Evolutionary conservation across 257 asterid species (phyloP), one percentile per base, ranked within the genome.

Genomic region (Jasminum sambac): DNA sequence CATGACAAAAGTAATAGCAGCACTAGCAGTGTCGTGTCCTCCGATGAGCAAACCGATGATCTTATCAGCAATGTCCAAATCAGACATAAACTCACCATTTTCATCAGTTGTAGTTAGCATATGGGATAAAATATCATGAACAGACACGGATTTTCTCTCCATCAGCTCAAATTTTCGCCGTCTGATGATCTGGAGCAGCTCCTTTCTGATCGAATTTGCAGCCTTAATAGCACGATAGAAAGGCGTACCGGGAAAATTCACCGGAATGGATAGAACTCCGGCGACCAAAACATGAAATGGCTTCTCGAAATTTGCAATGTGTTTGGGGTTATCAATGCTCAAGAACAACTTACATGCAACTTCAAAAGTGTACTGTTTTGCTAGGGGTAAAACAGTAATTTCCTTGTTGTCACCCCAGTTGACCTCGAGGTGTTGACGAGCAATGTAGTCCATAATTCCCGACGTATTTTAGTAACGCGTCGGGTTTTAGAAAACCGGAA

Each of bases 401-500:
- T 39, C 39, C 30, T 1, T 41, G 14, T 10, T 13, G 14, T 11
- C 4, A 11, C 9, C 52, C 64, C 78, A 74, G 2, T 74, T n/a
- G 21, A 14, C 19, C 1, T 58, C 69, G 38, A 74, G 14, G 17
- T 66, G 78, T 24, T 57, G 7, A 17, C 63, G 37, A 25, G 75
- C 73, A 1, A 63, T 64, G 19, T 25, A 64, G n/a, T 70, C 80
- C 80, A 79, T 75, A 9, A 39, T 24, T 24, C 0, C 71, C 59
- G 0, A 79, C 64, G 25, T 42, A 67, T 17, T 75, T 55, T 41
- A 17, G 37, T n/a, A 75, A 30, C 5, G 65, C 46, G 24, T 74
- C 77, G 13, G 72, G 43, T 30, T 68, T 67, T 37, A 79, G 46
- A 59, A 79, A 59, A 16, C 41, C 66, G 72, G 63, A 3, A 74